phyloP scores from a whole-genome alignment of 352 stramenopile genomes.

The Thraustochytrium sp. region DNA sequence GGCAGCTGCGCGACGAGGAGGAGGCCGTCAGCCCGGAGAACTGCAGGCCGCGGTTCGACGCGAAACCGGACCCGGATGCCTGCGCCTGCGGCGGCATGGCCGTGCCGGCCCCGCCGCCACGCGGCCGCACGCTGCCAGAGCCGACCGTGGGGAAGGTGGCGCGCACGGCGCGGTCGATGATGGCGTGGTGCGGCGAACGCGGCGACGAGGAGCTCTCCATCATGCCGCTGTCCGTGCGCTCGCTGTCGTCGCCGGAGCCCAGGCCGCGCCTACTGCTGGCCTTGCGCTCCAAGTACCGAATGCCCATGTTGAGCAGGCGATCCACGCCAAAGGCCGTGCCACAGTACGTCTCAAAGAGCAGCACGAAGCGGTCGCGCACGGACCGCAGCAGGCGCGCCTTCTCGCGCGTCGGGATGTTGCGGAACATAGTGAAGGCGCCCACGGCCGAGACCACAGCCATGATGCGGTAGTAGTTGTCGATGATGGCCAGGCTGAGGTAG shows the following conservation, averaged over 20 bases:
- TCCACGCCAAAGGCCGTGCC: slow-evolving; percentile 11
- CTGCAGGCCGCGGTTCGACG: neutral
- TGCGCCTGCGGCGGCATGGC: neutral
- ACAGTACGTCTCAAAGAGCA: neutral
- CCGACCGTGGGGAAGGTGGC: neutral
- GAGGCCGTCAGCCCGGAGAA: neutral
- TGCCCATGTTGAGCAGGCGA: neutral
- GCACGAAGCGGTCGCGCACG: neutral
- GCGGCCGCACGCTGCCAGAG: neutral
- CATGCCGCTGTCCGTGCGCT: neutral
- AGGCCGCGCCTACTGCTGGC: neutral
- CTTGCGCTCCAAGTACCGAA: neutral
- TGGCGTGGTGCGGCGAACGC: neutral
- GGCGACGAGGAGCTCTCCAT: neutral
- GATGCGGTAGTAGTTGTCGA: slow-evolving; percentile 39
- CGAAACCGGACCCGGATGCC: neutral
- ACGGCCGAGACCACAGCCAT: neutral
- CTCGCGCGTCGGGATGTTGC: neutral
- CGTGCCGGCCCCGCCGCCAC: neutral
- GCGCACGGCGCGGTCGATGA: neutral
- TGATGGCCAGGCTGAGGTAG: neutral
- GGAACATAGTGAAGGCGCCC: neutral
- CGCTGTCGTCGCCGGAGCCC: neutral
- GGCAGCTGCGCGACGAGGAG: neutral
- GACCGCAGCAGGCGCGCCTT: neutral